These are phyloP conservation scores for Starmerella riodocensis DNA, from an alignment of 805 yeast genomes.

Conservation along the genomic window DNA sequence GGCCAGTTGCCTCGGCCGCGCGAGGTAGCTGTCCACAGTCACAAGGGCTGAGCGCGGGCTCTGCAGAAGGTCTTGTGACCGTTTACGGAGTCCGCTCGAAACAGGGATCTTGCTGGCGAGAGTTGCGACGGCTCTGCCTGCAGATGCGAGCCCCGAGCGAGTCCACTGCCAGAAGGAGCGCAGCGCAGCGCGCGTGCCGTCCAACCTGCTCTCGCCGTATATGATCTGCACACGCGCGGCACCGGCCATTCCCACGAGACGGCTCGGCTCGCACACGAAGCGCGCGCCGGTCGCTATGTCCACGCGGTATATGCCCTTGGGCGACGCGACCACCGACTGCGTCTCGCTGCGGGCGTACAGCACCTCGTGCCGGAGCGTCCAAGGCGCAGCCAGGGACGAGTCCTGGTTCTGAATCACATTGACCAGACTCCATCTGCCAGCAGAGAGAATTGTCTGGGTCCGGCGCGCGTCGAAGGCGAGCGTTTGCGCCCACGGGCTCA, in stretches of 20 bases:
- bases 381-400: neutral
- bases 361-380: slow-evolving; percentile 3
- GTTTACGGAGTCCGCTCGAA: too few relatives aligned
- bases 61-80: too few relatives aligned
- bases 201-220: slow-evolving; percentile 11
- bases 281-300: slow-evolving; percentile 11
- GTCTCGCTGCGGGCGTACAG: slow-evolving; percentile 4
- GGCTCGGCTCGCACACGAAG: slow-evolving; percentile 9
- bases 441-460: slow-evolving; percentile 4
- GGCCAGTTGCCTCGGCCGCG: too few relatives aligned
- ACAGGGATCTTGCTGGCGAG: neutral
- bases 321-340: slow-evolving; percentile 3
- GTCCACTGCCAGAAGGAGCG: neutral
- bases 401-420: neutral
- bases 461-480: slow-evolving; percentile 3
- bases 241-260: slow-evolving; percentile 10
- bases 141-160: neutral
- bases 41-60: too few relatives aligned
- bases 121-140: neutral
- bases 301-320: slow-evolving; percentile 14
- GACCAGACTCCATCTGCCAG: slow-evolving; percentile 1
- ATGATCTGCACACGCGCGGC: slow-evolving; percentile 1
- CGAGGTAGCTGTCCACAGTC: too few relatives aligned
- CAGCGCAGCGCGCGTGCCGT: slow-evolving; percentile 3
- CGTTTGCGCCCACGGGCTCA: slow-evolving; percentile 4